These are phyloP conservation scores for Cyberlindnera mississippiensis DNA, from an alignment of 805 yeast genomes.

Conservation along the genomic window DNA sequence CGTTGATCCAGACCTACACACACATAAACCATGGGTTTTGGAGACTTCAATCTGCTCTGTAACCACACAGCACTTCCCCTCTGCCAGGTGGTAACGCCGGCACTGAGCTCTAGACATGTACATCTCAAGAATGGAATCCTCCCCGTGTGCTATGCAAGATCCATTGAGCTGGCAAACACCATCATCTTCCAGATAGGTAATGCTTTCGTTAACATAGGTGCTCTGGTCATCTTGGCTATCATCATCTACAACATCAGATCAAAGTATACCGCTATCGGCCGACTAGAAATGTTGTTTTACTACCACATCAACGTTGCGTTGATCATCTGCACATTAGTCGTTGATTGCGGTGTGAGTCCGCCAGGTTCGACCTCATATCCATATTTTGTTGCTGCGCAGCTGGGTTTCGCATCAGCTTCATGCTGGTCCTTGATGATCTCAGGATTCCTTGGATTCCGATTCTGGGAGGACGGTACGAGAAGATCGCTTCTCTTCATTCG, in stretches of 20 bases:
- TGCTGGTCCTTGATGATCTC: conserved; percentile 67
- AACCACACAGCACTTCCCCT: conserved; percentile 68
- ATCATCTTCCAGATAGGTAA: conserved; percentile 85
- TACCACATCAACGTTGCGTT: conserved; percentile 57
- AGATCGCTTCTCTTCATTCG: conserved; percentile 58
- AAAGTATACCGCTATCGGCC: conserved; percentile 92
- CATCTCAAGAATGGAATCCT: conserved; percentile 55
- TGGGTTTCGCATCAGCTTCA: conserved; percentile 67
- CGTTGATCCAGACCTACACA: not conserved
- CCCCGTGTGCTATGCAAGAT: conserved; percentile 78
- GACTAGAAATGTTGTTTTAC: conserved; percentile 78
- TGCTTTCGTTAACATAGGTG: conserved; percentile 79
- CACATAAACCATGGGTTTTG: conserved; percentile 50
- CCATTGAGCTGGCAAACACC: conserved; percentile 87
- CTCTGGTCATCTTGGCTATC: conserved; percentile 58
- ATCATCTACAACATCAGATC: conserved; percentile 74
- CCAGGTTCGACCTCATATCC: conserved; percentile 74
- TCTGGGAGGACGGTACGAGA: conserved; percentile 92
- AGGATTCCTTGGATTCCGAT: conserved; percentile 79
- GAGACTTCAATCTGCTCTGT: conserved; percentile 61
- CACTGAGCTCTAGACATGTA: conserved; percentile 27
- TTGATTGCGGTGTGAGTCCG: conserved; percentile 91
- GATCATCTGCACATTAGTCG: conserved; percentile 64
- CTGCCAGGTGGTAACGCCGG: conserved; percentile 69
- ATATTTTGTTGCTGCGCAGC: conserved; percentile 78